A percentile compares a stretch with the other conserved stretches of the same genome.
These are phyloP conservation scores for Yarrowia sp. DNA, from an alignment of 805 yeast species.

Conservation along the genomic window DNA sequence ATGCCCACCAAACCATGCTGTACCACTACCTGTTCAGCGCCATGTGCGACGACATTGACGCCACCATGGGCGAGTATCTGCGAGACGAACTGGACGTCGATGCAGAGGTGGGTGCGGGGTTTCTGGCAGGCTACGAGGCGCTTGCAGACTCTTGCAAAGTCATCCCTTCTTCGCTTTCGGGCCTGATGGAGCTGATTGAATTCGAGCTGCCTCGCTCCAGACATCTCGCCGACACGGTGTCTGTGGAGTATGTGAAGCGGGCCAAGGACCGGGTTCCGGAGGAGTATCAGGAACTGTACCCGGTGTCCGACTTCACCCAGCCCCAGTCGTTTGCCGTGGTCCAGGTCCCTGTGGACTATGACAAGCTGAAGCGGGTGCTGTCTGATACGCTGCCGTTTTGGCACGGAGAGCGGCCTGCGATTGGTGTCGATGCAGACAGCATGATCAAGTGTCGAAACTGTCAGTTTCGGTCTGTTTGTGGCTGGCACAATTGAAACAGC, in stretches of 20 bases:
- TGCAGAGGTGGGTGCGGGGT: constrained; percentile 2
- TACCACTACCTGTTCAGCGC: constrained; percentile 14
- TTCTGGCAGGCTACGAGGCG: neutral
- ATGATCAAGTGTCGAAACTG: constrained; percentile 15
- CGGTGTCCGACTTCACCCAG: constrained; percentile 13
- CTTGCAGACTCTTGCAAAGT: neutral
- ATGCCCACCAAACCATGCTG: constrained; percentile 21
- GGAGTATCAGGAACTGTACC: constrained; percentile 23
- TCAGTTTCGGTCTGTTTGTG: constrained; percentile 32
- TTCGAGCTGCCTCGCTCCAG: constrained; percentile 4
- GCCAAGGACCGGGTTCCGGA: neutral
- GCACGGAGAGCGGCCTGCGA: constrained; percentile 25
- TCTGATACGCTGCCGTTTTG: constrained; percentile 17
- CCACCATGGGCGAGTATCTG: constrained; percentile 19
- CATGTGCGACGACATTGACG: constrained; percentile 19
- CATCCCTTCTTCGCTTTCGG: neutral
- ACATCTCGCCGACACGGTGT: constrained; percentile 1
- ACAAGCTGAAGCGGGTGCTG: constrained; percentile 7
- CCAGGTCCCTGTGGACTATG: constrained; percentile 17
- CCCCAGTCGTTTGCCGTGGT: constrained; percentile 16
- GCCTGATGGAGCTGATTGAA: constrained; percentile 5
- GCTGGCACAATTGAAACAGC: constrained; percentile 21
- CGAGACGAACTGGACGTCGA: constrained; percentile 18
- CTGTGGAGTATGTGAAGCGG: constrained; percentile 35
- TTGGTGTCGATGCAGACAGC: constrained; percentile 17